These are phyloP conservation scores for Trichoderma koningii DNA, from an alignment of 2,329 filamentous ascomycete genomes.

Conservation along the genomic window DNA sequence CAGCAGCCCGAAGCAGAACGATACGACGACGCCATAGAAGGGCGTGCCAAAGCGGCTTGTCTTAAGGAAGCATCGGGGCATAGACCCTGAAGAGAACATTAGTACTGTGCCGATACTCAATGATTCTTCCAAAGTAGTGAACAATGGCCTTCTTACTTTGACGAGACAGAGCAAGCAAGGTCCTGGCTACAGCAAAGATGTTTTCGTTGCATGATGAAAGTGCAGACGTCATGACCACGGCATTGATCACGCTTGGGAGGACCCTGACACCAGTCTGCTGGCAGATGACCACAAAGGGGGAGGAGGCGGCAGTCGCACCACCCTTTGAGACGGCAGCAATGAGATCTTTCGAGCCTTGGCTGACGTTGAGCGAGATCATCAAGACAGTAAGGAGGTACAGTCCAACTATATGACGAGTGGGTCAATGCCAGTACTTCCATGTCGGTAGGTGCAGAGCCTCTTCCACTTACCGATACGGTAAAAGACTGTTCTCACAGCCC, in stretches of 20 bases:
- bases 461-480: slow-evolving; percentile 27
- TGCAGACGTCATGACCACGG: slow-evolving; percentile 54
- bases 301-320: slow-evolving; percentile 55
- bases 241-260: slow-evolving; percentile 57
- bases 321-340: slow-evolving; percentile 51
- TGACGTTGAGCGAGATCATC: slow-evolving; percentile 29
- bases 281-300: slow-evolving; percentile 52
- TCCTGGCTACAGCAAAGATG: slow-evolving; percentile 54
- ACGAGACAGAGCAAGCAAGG: slow-evolving; percentile 54
- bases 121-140: too few relatives aligned
- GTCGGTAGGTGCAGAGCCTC: fast-evolving
- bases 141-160: slow-evolving; percentile 40
- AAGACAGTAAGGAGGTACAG: slow-evolving; percentile 28
- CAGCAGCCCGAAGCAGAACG: slow-evolving; percentile 47
- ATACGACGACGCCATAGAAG: slow-evolving; percentile 48
- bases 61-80: slow-evolving; percentile 51
- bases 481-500: slow-evolving; percentile 28
- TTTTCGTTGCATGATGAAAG: slow-evolving; percentile 59
- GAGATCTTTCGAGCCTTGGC: slow-evolving; percentile 28
- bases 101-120: not conserved
- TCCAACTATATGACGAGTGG: slow-evolving; percentile 6
- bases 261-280: slow-evolving; percentile 51
- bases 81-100: slow-evolving; percentile 39
- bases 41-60: slow-evolving; percentile 55
- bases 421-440: not conserved